Evolutionary conservation across 2,329 filamentous ascomycete genomes (phyloP).

Genomic region (Ilyonectria destructans): DNA sequence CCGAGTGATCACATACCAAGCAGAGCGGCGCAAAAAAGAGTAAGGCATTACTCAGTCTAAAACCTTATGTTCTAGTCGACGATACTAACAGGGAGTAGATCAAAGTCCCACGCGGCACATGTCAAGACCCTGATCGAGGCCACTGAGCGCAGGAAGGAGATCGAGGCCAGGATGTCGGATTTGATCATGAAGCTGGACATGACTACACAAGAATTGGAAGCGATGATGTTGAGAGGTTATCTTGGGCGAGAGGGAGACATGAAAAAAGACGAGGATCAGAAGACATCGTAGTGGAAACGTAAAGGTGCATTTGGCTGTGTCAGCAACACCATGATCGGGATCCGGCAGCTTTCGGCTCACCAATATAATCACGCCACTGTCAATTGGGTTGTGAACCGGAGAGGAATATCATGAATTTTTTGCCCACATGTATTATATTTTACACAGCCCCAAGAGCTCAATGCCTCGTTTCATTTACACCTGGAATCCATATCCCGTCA

Average conservation of each 20-base stretch:
- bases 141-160: slow-evolving; percentile 44
- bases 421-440: slow-evolving; percentile 46
- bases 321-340: not conserved
- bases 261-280: slow-evolving; percentile 15
- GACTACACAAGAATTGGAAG: slow-evolving; percentile 46
- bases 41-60: slow-evolving; percentile 11
- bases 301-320: not conserved
- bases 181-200: slow-evolving; percentile 41
- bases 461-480: slow-evolving; percentile 57
- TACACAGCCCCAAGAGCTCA: slow-evolving; percentile 41
- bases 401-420: slow-evolving; percentile 44
- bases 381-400: slow-evolving; percentile 30
- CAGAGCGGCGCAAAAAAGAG: slow-evolving; percentile 47
- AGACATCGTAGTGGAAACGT: not conserved
- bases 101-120: slow-evolving; percentile 30
- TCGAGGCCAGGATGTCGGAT: slow-evolving; percentile 51
- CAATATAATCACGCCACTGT: slow-evolving; percentile 44
- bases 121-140: slow-evolving; percentile 42
- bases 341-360: slow-evolving; percentile 17
- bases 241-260: slow-evolving; percentile 48
- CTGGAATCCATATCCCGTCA: slow-evolving; percentile 94
- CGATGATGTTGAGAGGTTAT: slow-evolving; percentile 52
- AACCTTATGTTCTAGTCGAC: not conserved
- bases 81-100: slow-evolving; percentile 32
- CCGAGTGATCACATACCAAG: slow-evolving; percentile 40